Conservation (phyloP, 306 rosid species). For the Cicer arietinum region DNA sequence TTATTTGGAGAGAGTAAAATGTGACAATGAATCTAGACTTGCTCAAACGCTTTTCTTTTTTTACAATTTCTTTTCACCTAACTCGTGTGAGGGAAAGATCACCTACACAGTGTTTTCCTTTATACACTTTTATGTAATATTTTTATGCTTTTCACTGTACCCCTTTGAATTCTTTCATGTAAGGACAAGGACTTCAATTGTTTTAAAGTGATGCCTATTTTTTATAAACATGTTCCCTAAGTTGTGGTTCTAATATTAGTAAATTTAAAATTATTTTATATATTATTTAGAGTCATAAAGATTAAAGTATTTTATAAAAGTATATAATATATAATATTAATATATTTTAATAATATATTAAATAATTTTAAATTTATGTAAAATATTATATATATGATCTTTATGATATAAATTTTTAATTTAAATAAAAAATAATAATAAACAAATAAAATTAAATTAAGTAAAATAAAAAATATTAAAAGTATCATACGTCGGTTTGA, state of each 20-base stretch:
- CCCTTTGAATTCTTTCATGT: constrained; percentile 3
- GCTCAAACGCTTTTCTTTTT: background rate
- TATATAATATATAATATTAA: too few relatives aligned
- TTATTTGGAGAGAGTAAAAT: constrained; percentile 8
- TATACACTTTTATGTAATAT: background rate
- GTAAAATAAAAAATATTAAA: too few relatives aligned
- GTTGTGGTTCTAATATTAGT: background rate
- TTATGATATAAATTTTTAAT: too few relatives aligned
- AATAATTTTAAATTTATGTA: too few relatives aligned
- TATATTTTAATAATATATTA: too few relatives aligned
- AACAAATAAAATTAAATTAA: too few relatives aligned
- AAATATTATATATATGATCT: too few relatives aligned
- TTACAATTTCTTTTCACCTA: constrained; percentile 27
- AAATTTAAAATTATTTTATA: too few relatives aligned
- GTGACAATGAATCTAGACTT: constrained; percentile 31
- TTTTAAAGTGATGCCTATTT: background rate
- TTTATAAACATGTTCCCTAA: constrained; percentile 22
- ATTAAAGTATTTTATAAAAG: too few relatives aligned
- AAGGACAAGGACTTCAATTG: background rate
- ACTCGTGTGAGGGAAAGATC: background rate
- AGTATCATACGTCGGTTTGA: too few relatives aligned
- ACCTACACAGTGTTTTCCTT: background rate
- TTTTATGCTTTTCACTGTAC: background rate
- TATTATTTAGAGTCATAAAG: too few relatives aligned
- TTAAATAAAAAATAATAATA: too few relatives aligned